phyloP scores from a whole-genome alignment of 1,139 yeast genomes.

The Kodamaea sp. region DNA sequence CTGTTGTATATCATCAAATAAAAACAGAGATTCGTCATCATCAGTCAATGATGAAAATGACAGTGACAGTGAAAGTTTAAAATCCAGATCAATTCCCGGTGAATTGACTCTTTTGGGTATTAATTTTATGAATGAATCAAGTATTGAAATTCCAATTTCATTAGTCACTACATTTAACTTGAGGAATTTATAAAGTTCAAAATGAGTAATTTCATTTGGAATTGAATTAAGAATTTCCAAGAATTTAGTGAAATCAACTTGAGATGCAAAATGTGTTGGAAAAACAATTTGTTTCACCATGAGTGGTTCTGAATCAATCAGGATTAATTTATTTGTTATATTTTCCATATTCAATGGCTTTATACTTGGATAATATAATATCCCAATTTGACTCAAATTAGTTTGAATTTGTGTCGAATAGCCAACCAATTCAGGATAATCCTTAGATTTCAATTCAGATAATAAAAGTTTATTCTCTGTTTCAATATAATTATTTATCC shows the following conservation, averaged over 20 bases:
- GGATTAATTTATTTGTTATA: conserved; percentile 13
- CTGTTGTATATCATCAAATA: conserved; percentile 26
- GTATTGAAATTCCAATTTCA: conserved; percentile 6
- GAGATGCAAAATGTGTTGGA: background rate
- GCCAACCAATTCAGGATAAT: conserved; percentile 16
- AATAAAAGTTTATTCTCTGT: background rate
- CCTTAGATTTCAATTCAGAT: conserved; percentile 17
- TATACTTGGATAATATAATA: conserved; percentile 16
- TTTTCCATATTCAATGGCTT: conserved; percentile 14
- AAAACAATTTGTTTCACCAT: too few species aligned
- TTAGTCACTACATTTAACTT: conserved; percentile 9
- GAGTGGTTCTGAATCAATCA: conserved; percentile 1
- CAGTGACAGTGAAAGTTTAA: conserved; percentile 8
- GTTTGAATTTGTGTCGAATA: conserved; percentile 8
- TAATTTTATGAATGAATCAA: conserved; percentile 14
- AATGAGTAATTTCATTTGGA: conserved; percentile 8
- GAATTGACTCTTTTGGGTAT: conserved; percentile 12
- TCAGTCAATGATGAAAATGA: conserved; percentile 8
- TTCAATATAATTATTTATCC: conserved; percentile 15
- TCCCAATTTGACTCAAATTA: conserved; percentile 11
- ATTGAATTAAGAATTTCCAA: conserved; percentile 1
- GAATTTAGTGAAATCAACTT: conserved; percentile 1
- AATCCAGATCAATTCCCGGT: conserved; percentile 10
- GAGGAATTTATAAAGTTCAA: conserved; percentile 12
- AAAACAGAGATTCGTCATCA: conserved; percentile 13